Percentiles rank a stretch among this genome's conserved stretches.
Conservation (phyloP, 2,329 filamentous ascomycete genomes). For the Ceratocystis albifundus region DNA sequence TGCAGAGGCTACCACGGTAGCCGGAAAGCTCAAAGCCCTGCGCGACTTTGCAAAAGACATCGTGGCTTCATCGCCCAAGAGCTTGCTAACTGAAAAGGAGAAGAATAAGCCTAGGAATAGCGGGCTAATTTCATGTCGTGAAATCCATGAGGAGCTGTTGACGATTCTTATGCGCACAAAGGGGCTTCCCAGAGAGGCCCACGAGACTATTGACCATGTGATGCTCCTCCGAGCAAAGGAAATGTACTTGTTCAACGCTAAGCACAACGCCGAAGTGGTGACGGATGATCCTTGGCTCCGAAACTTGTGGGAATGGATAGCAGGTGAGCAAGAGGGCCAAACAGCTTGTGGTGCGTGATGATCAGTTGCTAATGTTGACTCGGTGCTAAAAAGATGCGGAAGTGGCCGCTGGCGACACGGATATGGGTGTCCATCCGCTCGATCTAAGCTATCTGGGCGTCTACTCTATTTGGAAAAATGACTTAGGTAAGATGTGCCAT, state of each 20-base stretch:
- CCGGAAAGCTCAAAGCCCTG: constrained; percentile 40
- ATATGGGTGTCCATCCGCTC: constrained; percentile 57
- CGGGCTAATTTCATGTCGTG: constrained; percentile 38
- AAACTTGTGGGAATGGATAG: constrained; percentile 67
- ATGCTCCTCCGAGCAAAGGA: constrained; percentile 51
- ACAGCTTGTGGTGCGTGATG: too few species aligned
- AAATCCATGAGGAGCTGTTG: constrained; percentile 47
- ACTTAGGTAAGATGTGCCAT: constrained; percentile 40
- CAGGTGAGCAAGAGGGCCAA: constrained; percentile 37
- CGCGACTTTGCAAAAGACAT: constrained; percentile 31
- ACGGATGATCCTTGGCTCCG: constrained; percentile 63
- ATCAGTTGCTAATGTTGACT: constrained; percentile 6
- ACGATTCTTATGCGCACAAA: constrained; percentile 35
- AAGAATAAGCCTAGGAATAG: constrained; percentile 16
- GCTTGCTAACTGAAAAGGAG: constrained; percentile 18
- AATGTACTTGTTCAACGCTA: constrained; percentile 52
- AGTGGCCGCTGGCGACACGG: constrained; percentile 50
- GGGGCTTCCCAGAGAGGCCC: constrained; percentile 41
- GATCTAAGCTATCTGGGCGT: constrained; percentile 70
- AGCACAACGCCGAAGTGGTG: constrained; percentile 54
- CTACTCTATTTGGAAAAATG: constrained; percentile 57
- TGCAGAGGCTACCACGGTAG: constrained; percentile 33
- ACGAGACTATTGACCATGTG: constrained; percentile 43
- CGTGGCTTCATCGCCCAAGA: constrained; percentile 8
- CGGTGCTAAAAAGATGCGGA: constrained; percentile 42